A percentile compares a stretch with the other conserved stretches of the same genome.
Evolutionary conservation across 169 alveolate genomes (phyloP).

Genomic region (Plasmodium chabaudi): DNA sequence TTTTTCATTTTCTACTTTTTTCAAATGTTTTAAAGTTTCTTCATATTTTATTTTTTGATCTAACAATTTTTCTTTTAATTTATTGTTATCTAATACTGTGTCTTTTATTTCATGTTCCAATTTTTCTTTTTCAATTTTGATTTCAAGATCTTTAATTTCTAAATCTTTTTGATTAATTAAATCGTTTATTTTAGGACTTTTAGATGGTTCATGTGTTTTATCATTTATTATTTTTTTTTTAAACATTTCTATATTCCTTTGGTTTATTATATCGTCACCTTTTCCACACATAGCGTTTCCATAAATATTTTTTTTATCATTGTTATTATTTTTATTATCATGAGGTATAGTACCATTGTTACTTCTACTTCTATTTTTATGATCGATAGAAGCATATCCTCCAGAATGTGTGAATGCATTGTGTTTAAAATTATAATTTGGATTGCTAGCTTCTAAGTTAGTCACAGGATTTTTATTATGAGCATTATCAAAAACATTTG

Average conservation of each 20-base stretch:
- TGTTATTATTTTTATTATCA: too few relatives aligned
- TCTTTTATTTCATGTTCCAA: slow-evolving; percentile 17
- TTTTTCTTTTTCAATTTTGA: slow-evolving; percentile 31
- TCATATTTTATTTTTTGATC: slow-evolving; percentile 74
- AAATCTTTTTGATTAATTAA: slow-evolving; percentile 45
- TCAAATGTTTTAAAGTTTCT: slow-evolving; percentile 73
- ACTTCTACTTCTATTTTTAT: too few relatives aligned
- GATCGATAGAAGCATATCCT: too few relatives aligned
- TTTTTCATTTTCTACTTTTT: slow-evolving; percentile 62
- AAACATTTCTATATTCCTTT: slow-evolving; percentile 13
- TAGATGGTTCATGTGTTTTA: slow-evolving; percentile 8
- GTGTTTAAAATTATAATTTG: too few relatives aligned
- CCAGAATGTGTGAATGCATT: too few relatives aligned
- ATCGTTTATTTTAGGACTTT: slow-evolving; percentile 35
- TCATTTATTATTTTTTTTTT: slow-evolving; percentile 54
- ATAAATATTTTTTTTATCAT: too few relatives aligned
- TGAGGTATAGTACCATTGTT: too few relatives aligned
- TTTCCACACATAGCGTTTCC: background rate
- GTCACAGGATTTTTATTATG: too few relatives aligned
- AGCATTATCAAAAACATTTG: slow-evolving; percentile 6
- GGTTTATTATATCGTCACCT: background rate
- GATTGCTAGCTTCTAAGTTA: too few relatives aligned
- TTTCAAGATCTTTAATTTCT: slow-evolving; percentile 59
- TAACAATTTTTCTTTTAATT: slow-evolving; percentile 54
- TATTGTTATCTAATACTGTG: slow-evolving; percentile 21